Base-by-base conservation (phyloP, 1,284 basidiomycete species). In the Golubevia sp. region DNA sequence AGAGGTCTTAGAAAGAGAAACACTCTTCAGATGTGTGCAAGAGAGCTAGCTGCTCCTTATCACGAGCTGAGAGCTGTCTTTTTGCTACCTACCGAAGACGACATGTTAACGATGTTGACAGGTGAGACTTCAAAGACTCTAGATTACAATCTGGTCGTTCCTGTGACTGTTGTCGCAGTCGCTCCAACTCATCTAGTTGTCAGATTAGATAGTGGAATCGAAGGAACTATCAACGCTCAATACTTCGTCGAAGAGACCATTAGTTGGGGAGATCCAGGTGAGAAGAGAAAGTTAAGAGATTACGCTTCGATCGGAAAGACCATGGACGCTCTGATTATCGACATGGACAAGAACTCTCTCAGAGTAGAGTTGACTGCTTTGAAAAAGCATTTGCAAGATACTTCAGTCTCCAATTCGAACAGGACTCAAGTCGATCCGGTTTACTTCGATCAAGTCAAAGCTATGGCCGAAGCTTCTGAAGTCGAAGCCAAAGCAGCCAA, bases 21-120 rank as follows among this genome's bases (percentile, higher is more conserved):
- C 71, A 92, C 92, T 0, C 87, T 98, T 38, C 91, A 93, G 79
- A 88, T 93, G 64, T 97, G 98, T 79, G 91, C 92, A 38, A 87
- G 90, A 57, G 97, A 99, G 84, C 86, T 99, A n/a, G 86, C 94
- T 61, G 86, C 87, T 48, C 94, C 96, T 4, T 97, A 92, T 79
- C 87, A 88, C 26, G 97, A 99, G 77, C 86, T 88, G 67, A 90
- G 97, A 59, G 85, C 86, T 0, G 83, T 86, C 51, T 97, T 95
- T 87, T 84, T 85, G 20, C 77, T 88, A 21, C 91, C 94, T 2
- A 85, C 84, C 15, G 85, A 89, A 8, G 92, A 91, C 90, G 92
- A 97, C 66, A 88, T 97, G 23, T 85, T 99, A 73, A 94, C 92
- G 4, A 97, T 97, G 93, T 88, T 99, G 63, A 96, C 93, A 21